Base-by-base conservation (phyloP, 1,284 basidiomycete species). In the Macrocystidia cucumis region DNA sequence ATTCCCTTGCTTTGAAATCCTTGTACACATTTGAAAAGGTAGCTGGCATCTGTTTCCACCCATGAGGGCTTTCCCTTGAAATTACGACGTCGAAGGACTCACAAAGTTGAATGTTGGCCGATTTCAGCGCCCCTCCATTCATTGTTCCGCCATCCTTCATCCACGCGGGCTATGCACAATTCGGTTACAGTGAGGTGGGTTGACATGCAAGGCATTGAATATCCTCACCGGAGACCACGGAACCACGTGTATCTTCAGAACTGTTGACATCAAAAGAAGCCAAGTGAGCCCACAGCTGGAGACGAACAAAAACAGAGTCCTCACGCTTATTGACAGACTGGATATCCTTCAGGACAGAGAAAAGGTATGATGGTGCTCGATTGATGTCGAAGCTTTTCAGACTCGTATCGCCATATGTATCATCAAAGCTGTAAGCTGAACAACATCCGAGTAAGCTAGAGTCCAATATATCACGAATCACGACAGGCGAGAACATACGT, bases 161-260 rank as follows among this genome's bases (percentile, higher is more conserved):
- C 58, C 58, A 60, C 5, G 46, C 57, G 5, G 58, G 56, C 44
- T 37, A 16, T 8, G 12, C 9, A 9, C 26, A n/a, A n/a, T n/a
- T n/a, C n/a, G n/a, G n/a, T 34, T 18, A 39, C 22, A 1, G 4
- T 9, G 16, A 14, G 18, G 12, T n/a, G 20, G 28, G 9, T 9
- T 7, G 11, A 23, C 8, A 20, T 5, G 12, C 12, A 34, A 9
- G n/a, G 13, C 9, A 22, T 18, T 20, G 22, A 23, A 9, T 21
- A 51, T 34, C 9, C 61, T 37, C 44, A 70, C 69, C 2, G 70
- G 67, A 24, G 69, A 71, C 72, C 72, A 74, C 12, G 72, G 67
- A 16, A 69, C 31, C 5, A 72, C 41, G 40, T 70, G 67, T 13
- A 72, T 50, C 44, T 55, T 57, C 37, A 59, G 37, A 34, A 51